These are phyloP conservation scores for Diaporthe humulicola DNA, from an alignment of 2,329 filamentous ascomycete genomes.

Conservation along the genomic window DNA sequence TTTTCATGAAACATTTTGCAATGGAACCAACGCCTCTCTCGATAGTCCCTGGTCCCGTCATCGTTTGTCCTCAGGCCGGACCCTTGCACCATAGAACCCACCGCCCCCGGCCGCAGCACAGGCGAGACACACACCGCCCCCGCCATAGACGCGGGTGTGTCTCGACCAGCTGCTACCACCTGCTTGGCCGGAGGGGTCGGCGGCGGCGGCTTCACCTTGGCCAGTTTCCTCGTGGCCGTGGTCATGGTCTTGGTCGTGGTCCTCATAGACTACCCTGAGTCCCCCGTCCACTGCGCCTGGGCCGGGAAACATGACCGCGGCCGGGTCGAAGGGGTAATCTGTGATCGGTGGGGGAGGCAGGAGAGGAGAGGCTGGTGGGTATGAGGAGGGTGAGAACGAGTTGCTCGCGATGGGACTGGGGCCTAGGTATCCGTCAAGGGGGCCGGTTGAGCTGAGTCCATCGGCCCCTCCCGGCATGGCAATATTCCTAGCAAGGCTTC, in stretches of 20 bases:
- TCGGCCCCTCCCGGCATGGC: conserved; percentile 39
- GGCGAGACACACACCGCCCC: conserved; percentile 66
- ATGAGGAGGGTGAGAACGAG: conserved; percentile 62
- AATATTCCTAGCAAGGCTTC: conserved; percentile 44
- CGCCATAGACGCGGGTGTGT: conserved; percentile 71
- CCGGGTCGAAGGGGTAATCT: conserved; percentile 45
- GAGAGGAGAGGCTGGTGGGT: conserved; percentile 61
- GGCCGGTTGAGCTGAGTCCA: conserved; percentile 31
- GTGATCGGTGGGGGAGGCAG: conserved; percentile 62
- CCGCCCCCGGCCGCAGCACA: conserved; percentile 63
- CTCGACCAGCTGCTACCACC: conserved; percentile 66
- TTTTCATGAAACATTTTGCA: background rate
- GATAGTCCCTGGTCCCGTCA: conserved; percentile 40
- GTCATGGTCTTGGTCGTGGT: conserved; percentile 34
- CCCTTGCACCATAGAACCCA: conserved; percentile 68
- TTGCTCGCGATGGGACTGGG: conserved; percentile 36
- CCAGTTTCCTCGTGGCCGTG: conserved; percentile 55
- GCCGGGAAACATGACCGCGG: conserved; percentile 45
- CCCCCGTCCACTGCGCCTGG: conserved; percentile 37
- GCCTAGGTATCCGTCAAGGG: conserved; percentile 33
- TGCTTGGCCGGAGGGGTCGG: conserved; percentile 60
- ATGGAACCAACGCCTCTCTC: background rate
- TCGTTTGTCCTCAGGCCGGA: conserved; percentile 65
- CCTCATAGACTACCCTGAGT: conserved; percentile 37
- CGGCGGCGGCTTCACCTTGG: conserved; percentile 65